phyloP scores from a whole-genome alignment of 805 yeast genomes.

The Wickerhamia fluorescens region DNA sequence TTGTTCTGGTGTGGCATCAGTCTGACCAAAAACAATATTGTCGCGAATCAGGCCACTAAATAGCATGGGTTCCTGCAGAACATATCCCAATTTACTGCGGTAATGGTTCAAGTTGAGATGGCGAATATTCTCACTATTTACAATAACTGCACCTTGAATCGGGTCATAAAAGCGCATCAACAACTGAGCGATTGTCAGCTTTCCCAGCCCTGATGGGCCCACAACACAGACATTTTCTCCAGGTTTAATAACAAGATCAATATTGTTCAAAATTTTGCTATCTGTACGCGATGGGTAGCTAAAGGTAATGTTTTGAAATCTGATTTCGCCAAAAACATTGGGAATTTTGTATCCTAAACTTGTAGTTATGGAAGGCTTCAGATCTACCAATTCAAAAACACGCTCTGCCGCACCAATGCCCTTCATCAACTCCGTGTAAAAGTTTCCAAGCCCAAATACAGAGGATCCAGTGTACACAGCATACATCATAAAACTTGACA shows the following conservation, averaged over 20 bases:
- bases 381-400: conserved; percentile 77
- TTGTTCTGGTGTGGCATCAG: conserved; percentile 50
- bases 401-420: conserved; percentile 95
- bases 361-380: conserved; percentile 65
- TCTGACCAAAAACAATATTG: conserved; percentile 72
- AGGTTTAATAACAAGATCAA: conserved; percentile 55
- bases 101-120: conserved; percentile 65
- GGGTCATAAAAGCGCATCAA: conserved; percentile 83
- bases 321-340: conserved; percentile 48
- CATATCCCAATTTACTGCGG: conserved; percentile 76
- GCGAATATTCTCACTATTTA: conserved; percentile 59
- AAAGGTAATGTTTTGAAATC: conserved; percentile 58
- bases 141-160: conserved; percentile 48
- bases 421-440: conserved; percentile 92
- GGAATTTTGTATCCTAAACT: conserved; percentile 48
- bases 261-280: conserved; percentile 52
- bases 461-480: conserved; percentile 93
- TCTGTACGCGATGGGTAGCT: conserved; percentile 81
- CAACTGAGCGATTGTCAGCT: conserved; percentile 78
- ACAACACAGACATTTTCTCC: conserved; percentile 92
- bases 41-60: conserved; percentile 83
- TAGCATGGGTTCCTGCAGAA: conserved; percentile 86
- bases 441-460: conserved; percentile 82
- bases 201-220: conserved; percentile 97
- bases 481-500: conserved; percentile 91